phyloP scores from a whole-genome alignment of 495 filamentous ascomycete species.

The Sporormia fimetaria region DNA sequence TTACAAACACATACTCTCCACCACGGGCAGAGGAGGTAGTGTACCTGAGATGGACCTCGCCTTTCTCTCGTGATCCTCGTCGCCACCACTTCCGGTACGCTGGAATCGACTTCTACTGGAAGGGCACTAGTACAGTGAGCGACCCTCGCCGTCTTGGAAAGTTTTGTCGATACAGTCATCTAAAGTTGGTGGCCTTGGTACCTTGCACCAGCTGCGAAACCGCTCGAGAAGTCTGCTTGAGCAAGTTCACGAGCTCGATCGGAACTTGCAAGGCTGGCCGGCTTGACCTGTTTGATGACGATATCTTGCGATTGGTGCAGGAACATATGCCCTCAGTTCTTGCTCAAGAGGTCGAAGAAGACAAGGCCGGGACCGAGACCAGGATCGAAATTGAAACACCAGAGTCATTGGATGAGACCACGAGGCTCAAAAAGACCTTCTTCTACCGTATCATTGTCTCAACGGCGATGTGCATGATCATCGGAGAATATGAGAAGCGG shows the following conservation, averaged over 20 bases:
- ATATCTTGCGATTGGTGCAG: constrained; percentile 7
- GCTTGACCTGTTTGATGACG: constrained; percentile 20
- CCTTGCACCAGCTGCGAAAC: background rate
- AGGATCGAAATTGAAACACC: background rate
- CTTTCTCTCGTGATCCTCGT: constrained; percentile 14
- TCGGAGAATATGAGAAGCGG: constrained; percentile 24
- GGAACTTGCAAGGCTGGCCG: constrained; percentile 9
- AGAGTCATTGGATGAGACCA: background rate
- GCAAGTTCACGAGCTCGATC: constrained; percentile 17
- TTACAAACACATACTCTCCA: too few species aligned
- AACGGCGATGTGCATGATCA: constrained; percentile 28
- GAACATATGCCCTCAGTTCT: constrained; percentile 3
- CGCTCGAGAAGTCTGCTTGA: constrained; percentile 18
- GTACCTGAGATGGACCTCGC: constrained; percentile 18
- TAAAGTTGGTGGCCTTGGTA: constrained; percentile 16
- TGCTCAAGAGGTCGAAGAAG: background rate
- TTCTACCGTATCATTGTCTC: constrained; percentile 23
- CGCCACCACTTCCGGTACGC: constrained; percentile 14
- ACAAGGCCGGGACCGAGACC: background rate
- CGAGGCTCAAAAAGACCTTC: constrained; percentile 6
- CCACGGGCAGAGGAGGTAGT: constrained; percentile 19
- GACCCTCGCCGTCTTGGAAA: constrained; percentile 7
- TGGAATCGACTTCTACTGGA: constrained; percentile 22
- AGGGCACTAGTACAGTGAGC: constrained; percentile 15
- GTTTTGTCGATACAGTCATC: constrained; percentile 11